Evolutionary conservation across 139 green algal genomes (phyloP), one percentile per base, ranked within the genome.

Genomic region (Mesotaenium endlicherianum): DNA sequence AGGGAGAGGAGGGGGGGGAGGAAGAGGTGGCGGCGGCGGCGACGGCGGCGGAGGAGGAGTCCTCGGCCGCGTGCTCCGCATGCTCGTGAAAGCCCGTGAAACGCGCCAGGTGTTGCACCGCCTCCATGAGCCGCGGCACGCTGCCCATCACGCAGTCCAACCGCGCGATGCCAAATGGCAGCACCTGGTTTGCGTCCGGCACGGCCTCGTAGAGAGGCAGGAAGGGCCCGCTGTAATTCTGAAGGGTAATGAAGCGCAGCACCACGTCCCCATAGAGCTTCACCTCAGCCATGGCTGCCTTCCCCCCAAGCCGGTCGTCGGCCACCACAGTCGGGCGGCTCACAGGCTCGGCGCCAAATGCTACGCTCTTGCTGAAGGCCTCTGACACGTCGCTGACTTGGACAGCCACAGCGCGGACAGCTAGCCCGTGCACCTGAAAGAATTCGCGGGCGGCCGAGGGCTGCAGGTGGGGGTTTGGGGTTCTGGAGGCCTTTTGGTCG

Each of bases 131-230:
- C 11, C 47, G 47, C 6, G 59, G 89, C 50, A 97, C 93, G 86
- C 98, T 98, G 80, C 95, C 95, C n/a, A 99, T 95, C 0, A 91
- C 93, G 84, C 98, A 95, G 88, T 99, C 96, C 49, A 98, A 72
- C 5, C 95, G 89, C 70, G 87, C 55, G 57, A 98, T 64, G n/a
- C 94, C 95, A 83, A 94, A 97, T 39, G 31, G 20, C 26, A 57
- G 11, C 42, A 60, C 26, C n/a, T 57, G 42, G 31, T 31, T 41
- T 8, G 47, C 8, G n/a, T 87, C 26, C 47, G 8, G 8, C 5
- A 93, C 87, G 0, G 87, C 8, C 38, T 80, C 34, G 77, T 95
- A 98, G 34, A 88, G 87, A 0, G 93, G 88, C 40, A 98, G 87
- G 87, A 91, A 97, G 20, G 93, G 86, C 1, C 92, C 92, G 45